Base-by-base conservation (phyloP, 148 eudicot species). In the Silene uniflora region DNA sequence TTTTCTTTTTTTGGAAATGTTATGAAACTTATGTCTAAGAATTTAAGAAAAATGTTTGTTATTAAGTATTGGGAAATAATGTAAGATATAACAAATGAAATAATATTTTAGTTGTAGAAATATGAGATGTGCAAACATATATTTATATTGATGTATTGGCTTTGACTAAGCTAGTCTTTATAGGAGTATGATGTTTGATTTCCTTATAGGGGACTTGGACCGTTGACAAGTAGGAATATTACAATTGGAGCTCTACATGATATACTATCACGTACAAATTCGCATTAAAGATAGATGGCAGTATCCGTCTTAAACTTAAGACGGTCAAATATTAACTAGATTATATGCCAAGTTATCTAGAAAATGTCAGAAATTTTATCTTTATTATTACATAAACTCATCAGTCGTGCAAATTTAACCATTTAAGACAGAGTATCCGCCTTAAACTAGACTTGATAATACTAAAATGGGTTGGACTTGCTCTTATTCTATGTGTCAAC, bases 161-260 rank as follows among this genome's bases (percentile, higher is more conserved):
- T 42, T 44, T 68, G 72, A 68, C 52, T 44, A 10, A 67, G 55
- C 10, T 66, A 35, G 47, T 66, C 69, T 17, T 66, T 16, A 14
- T 25, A 12, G 52, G 1, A 49, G 13, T 49, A 16, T 14, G 16
- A 0, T 11, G 56, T 52, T 64, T 25, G 2, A 29, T 35, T 44
- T 68, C 11, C 25, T 42, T n/a, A 18, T 24, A 19, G 27, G 10
- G 52, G 72, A 68, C 72, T 68, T 68, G 72, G 72, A 68, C 72
- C 52, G 12, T 68, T 68, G 72, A 68, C 56, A 68, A 18, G 55
- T 21, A 68, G 17, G 56, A 13, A 42, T 42, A 44, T 46, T 21
- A 44, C 16, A 68, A 21, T 29, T 25, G 29, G 29, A 65, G 6
- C 7, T 29, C 1, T 5, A 16, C 16, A 65, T 4, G 19, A 29